Base-by-base conservation (phyloP, 495 filamentous ascomycete species). In the Tuber aestivum region DNA sequence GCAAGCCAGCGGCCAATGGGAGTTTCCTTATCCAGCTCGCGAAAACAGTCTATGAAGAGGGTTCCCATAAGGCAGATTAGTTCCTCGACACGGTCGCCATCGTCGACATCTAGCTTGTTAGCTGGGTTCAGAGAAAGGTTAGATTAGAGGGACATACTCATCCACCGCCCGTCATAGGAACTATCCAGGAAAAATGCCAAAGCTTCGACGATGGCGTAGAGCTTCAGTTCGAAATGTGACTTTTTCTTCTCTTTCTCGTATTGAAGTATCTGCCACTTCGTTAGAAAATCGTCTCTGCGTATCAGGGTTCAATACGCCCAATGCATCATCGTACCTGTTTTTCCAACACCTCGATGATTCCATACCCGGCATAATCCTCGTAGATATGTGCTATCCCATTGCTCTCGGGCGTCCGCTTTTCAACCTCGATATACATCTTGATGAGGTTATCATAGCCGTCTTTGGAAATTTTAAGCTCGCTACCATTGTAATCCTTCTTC, bases 401-500 rank as follows among this genome's bases (percentile, higher is more conserved):
- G 41, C 65, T 71, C 37, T 75, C 69, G 42, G 72, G 72, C 2
- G 69, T 71, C 18, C 76, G 72, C 45, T 77, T 77, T n/a, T 77
- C 76, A 12, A 71, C 37, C 72, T 75, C 76, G 38, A 74, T 35
- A n/a, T 77, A 77, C 35, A 77, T 77, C 37, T 75, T 77, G 20
- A 42, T 42, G n/a, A 77, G 48, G 27, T 56, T 72, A 5, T 72
- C 70, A 41, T 77, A 77, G 6, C 40, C 76, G 10, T 38, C 68
- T 65, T 74, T 41, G 1, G 76, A 74, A 23, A 77, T 77, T 41
- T 76, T 76, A 18, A 76, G 18, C 20, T 76, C 75, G 12, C 71
- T 70, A 27, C 75, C 75, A 37, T 70, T 65, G 35, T 76, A 73
- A 38, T 76, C 41, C 35, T 73, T 73, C 16, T 73, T 73, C 7